Conservation (phyloP, 257 asterid genomes). For the Nyctanthes arbortristis region DNA sequence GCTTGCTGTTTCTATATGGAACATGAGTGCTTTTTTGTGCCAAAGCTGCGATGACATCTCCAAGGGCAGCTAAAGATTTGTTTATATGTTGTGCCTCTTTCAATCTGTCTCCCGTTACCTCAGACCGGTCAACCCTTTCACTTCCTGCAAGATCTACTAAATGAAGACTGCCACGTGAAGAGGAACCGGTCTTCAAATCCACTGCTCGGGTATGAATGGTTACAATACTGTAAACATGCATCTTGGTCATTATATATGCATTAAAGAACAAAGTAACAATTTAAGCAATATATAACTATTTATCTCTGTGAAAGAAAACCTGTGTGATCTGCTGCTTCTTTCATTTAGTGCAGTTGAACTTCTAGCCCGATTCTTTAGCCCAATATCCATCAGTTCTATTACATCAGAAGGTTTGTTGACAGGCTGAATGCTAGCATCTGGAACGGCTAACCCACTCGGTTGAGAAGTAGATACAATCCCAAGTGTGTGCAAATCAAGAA, state of each 20-base stretch:
- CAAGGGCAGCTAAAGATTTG: slow-evolving; percentile 92
- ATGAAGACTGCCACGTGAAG: slow-evolving; percentile 85
- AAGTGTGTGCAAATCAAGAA: slow-evolving; percentile 86
- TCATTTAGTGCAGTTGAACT: slow-evolving; percentile 86
- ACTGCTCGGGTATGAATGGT: slow-evolving; percentile 73
- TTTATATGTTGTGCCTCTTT: slow-evolving; percentile 96
- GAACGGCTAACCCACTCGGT: slow-evolving; percentile 84
- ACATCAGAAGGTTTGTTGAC: slow-evolving; percentile 72
- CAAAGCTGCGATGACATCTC: slow-evolving; percentile 92
- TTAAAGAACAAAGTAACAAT: background rate
- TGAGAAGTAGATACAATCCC: slow-evolving; percentile 67
- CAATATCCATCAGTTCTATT: slow-evolving; percentile 72
- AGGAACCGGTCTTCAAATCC: slow-evolving; percentile 67
- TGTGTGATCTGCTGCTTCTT: slow-evolving; percentile 97
- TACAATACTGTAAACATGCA: slow-evolving; percentile 51
- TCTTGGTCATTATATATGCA: slow-evolving; percentile 5
- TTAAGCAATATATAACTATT: background rate
- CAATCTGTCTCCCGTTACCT: slow-evolving; percentile 91
- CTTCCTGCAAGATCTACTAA: slow-evolving; percentile 99
- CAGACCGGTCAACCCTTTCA: slow-evolving; percentile 96
- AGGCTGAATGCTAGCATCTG: slow-evolving; percentile 73
- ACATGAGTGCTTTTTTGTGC: slow-evolving; percentile 83
- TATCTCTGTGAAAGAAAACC: slow-evolving; percentile 36
- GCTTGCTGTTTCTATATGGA: slow-evolving; percentile 97
- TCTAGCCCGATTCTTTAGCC: slow-evolving; percentile 83